phyloP scores from a whole-genome alignment of 1,139 yeast species.

The Taphrina wiesneri region DNA sequence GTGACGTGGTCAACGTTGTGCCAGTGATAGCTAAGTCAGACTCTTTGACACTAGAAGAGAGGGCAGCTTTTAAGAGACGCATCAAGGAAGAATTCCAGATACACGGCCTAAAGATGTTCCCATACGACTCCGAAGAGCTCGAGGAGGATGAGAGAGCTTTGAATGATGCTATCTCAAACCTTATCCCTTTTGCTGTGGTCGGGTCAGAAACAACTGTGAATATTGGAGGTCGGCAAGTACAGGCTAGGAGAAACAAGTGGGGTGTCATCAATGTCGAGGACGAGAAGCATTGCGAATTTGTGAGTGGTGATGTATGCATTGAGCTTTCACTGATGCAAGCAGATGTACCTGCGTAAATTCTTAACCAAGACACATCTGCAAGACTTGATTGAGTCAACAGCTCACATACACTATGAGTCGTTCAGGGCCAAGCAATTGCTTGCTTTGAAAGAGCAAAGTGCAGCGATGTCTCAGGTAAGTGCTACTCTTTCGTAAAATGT shows the following conservation, averaged over 20 bases:
- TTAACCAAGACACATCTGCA: conserved; percentile 93
- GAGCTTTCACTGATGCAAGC: not conserved
- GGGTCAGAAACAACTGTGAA: conserved; percentile 84
- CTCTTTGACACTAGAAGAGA: conserved; percentile 67
- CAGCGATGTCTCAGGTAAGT: conserved; percentile 27
- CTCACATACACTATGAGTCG: conserved; percentile 83
- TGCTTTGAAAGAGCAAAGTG: conserved; percentile 74
- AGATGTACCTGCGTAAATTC: conserved; percentile 75
- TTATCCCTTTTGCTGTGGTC: conserved; percentile 88
- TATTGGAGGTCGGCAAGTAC: conserved; percentile 68
- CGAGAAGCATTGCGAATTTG: conserved; percentile 92
- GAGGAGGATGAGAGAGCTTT: conserved; percentile 55
- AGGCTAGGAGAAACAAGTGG: conserved; percentile 93
- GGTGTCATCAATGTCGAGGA: conserved; percentile 85
- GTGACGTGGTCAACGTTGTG: conserved; percentile 90
- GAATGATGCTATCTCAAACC: conserved; percentile 48
- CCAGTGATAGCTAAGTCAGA: conserved; percentile 96
- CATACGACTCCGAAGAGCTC: conserved; percentile 83
- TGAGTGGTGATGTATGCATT: conserved; percentile 42
- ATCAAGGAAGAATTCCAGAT: conserved; percentile 72
- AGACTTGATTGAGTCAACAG: conserved; percentile 91
- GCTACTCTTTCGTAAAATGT: not conserved
- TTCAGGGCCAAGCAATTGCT: conserved; percentile 92
- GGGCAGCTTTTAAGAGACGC: conserved; percentile 42
- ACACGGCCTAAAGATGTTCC: conserved; percentile 78